Evolutionary conservation across 2,329 filamentous ascomycete genomes (phyloP), one percentile per base, ranked within the genome.

Genomic region (Elsinoe batatas): DNA sequence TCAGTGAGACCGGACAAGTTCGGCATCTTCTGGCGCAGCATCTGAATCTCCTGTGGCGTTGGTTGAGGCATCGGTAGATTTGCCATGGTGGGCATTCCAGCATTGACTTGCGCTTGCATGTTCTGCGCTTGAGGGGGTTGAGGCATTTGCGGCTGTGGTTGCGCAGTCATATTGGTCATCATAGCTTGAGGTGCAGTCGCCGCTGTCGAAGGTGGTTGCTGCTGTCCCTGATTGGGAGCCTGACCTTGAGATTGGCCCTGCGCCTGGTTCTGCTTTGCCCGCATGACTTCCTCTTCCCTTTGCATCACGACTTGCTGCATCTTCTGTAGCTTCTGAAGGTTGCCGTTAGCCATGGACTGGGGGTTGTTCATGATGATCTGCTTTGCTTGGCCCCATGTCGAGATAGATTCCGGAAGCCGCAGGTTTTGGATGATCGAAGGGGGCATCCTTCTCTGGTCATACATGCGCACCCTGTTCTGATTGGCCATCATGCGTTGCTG

Each of bases 371-470:
- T 62, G 13, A 74, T 74, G 70, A 77, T 79, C 53, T 75, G 68
- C 64, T 81, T 82, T 5, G 83, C 68, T 56, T 80, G 75, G 7
- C 74, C 74, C 80, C 80, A 83, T 2, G 73, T 76, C 60, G 73
- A 76, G 20, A 82, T 69, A 11, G 75, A 66, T 26, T 73, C 74
- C 5, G 79, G 79, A 8, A 79, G 61, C 15, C 33, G 43, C 5
- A 55, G 17, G 18, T 37, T 47, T 15, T 46, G 22, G 22, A 44
- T 55, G 37, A 55, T 30, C 22, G 46, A 42, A 35, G 42, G 3
- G 5, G 53, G 53, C 22, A 55, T 37, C 32, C 36, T 44, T 26
- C 40, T 13, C 42, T 44, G 38, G 42, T 55, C 53, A 33, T 46
- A 46, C 32, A 44, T 44, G 18, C 53, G 56, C 2, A 64, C 18